These are phyloP conservation scores for Suillus discolor DNA, from an alignment of 768 basidiomycete genomes.

Conservation along the genomic window DNA sequence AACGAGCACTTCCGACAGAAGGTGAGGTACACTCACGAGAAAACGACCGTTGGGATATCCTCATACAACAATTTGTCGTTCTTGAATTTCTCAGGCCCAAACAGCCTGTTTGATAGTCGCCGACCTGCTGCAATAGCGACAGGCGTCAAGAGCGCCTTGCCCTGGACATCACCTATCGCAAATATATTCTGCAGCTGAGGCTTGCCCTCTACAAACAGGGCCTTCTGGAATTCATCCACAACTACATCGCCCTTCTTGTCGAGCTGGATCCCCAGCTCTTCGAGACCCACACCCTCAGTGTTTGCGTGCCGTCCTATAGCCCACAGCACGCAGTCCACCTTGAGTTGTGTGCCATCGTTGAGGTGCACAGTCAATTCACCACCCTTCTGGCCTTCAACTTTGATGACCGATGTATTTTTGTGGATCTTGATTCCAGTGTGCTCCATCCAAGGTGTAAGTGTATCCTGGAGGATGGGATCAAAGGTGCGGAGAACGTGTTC, in stretches of 20 bases:
- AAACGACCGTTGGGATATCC: conserved; percentile 94
- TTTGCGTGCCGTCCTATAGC: conserved; percentile 89
- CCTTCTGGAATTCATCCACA: conserved; percentile 92
- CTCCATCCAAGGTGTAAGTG: conserved; percentile 89
- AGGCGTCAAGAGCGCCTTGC: conserved; percentile 91
- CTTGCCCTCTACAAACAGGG: conserved; percentile 52
- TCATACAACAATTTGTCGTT: conserved; percentile 86
- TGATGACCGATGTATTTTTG: conserved; percentile 71
- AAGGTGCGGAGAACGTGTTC: conserved; percentile 93
- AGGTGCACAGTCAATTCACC: conserved; percentile 76
- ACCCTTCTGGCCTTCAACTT: conserved; percentile 75
- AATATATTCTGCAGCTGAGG: conserved; percentile 42
- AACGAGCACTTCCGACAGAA: conserved; percentile 7
- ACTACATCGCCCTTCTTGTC: conserved; percentile 81
- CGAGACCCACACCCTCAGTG: conserved; percentile 78
- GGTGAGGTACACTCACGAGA: conserved; percentile 68
- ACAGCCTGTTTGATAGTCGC: conserved; percentile 85
- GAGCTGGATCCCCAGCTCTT: conserved; percentile 73
- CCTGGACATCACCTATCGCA: conserved; percentile 91
- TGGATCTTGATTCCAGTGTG: conserved; percentile 92
- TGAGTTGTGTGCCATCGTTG: conserved; percentile 72
- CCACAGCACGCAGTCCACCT: conserved; percentile 90
- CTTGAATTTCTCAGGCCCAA: conserved; percentile 85
- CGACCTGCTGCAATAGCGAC: conserved; percentile 97
- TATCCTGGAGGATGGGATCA: conserved; percentile 84